A percentile compares a stretch with the other conserved stretches of the same genome.
Evolutionary conservation across 2,329 filamentous ascomycete genomes (phyloP).

Genomic region (Dactylellina cionopaga): DNA sequence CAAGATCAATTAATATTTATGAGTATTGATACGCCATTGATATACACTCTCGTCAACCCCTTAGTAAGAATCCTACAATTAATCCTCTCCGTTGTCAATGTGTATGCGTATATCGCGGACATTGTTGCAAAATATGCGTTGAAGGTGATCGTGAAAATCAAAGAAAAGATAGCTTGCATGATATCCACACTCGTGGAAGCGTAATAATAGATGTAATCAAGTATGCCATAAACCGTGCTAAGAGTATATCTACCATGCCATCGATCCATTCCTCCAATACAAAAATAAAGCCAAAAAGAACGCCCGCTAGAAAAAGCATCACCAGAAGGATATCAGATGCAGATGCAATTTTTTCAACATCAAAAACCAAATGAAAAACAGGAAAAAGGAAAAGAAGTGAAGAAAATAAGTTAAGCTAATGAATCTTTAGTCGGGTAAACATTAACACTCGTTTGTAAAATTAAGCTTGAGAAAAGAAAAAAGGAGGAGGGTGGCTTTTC

Average conservation of each 20-base stretch:
- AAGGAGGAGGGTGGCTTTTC: not conserved
- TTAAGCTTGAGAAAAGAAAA: not conserved
- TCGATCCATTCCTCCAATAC: not conserved
- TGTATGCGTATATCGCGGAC: too few species aligned
- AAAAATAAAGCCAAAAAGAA: slow-evolving; percentile 12
- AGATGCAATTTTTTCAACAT: slow-evolving; percentile 18
- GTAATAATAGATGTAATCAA: not conserved
- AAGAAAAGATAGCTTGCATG: too few species aligned
- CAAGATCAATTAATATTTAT: too few species aligned
- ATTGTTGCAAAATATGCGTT: too few species aligned
- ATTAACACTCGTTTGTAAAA: slow-evolving; percentile 19
- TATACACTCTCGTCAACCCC: too few species aligned
- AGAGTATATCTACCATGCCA: not conserved
- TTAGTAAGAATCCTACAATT: too few species aligned
- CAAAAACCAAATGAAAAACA: not conserved
- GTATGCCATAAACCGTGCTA: too few species aligned
- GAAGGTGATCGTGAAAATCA: too few species aligned
- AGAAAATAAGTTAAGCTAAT: not conserved
- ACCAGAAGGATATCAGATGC: not conserved
- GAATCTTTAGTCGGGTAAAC: too few species aligned
- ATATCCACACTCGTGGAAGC: too few species aligned
- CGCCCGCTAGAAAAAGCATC: slow-evolving; percentile 30
- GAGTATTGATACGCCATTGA: too few species aligned
- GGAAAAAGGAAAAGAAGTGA: not conserved
- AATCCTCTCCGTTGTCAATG: too few species aligned